phyloP scores from a whole-genome alignment of 2,329 filamentous ascomycete species.

The Fusarium napiforme region DNA sequence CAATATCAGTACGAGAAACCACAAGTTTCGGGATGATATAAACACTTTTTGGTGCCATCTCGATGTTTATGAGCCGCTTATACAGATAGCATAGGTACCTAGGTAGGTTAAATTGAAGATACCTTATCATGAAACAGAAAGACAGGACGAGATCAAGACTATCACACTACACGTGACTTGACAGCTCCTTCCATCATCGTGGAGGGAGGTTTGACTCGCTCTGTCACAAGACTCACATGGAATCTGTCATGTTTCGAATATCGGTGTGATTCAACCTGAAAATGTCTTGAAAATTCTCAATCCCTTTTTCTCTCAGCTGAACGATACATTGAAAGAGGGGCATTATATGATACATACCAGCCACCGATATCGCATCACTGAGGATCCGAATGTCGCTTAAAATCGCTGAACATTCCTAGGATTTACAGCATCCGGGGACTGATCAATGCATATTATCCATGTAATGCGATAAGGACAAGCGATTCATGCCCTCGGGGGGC shows the following conservation, averaged over 20 bases:
- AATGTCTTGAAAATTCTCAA: not conserved
- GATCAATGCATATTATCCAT: conserved; percentile 5
- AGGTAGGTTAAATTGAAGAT: not conserved
- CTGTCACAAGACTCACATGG: not conserved
- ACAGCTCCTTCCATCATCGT: not conserved
- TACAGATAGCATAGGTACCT: not conserved
- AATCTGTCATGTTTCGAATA: not conserved
- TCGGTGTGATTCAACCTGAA: not conserved
- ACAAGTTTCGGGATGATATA: not conserved
- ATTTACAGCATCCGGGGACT: not conserved
- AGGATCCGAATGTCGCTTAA: conserved; percentile 31
- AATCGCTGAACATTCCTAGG: conserved; percentile 3
- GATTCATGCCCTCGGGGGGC: not conserved
- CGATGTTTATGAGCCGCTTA: not conserved
- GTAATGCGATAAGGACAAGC: conserved; percentile 6
- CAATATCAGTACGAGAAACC: not conserved
- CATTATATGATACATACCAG: not conserved
- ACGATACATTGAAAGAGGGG: not conserved
- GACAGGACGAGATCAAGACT: not conserved
- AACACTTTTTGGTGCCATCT: not conserved
- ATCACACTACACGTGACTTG: not conserved
- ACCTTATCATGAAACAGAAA: not conserved
- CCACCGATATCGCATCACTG: conserved; percentile 3
- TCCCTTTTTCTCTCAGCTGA: not conserved
- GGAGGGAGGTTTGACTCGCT: not conserved